phyloP scores from a whole-genome alignment of 345 rosid genomes.

The Mangifera indica region DNA sequence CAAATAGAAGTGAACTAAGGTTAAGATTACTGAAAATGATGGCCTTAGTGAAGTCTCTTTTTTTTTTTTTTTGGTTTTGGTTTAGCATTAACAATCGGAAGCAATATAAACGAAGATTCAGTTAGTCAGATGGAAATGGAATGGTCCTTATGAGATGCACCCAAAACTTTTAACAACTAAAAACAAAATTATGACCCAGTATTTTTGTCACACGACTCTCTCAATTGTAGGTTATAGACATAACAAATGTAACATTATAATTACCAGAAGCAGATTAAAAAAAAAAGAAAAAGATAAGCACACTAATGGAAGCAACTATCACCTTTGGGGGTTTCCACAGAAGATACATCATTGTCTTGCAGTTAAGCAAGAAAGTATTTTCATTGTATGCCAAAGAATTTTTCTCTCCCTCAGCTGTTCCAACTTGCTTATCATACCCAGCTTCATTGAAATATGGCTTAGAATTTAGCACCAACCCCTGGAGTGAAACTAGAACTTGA shows the following conservation, averaged over 20 bases:
- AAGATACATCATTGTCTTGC: constrained; percentile 95
- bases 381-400: constrained; percentile 89
- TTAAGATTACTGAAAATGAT: background rate
- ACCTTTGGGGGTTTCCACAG: constrained; percentile 93
- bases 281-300: background rate
- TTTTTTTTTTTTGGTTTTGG: background rate
- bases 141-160: background rate
- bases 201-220: background rate
- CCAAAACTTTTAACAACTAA: background rate
- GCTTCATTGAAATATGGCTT: constrained; percentile 99
- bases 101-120: background rate
- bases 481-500: constrained; percentile 96
- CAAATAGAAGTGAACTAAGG: background rate
- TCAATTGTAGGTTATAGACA: background rate
- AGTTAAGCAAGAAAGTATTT: constrained; percentile 82
- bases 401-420: constrained; percentile 98
- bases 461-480: constrained; percentile 93
- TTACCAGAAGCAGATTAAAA: background rate
- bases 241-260: background rate
- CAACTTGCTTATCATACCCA: constrained; percentile 89
- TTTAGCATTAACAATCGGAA: background rate
- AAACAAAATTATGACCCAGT: background rate
- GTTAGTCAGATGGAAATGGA: background rate
- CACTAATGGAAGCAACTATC: constrained; percentile 11
- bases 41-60: background rate